Percentiles rank a stretch among this genome's conserved stretches.
These are phyloP conservation scores for Collybiopsis luxurians DNA, from an alignment of 768 basidiomycete genomes.

Conservation along the genomic window DNA sequence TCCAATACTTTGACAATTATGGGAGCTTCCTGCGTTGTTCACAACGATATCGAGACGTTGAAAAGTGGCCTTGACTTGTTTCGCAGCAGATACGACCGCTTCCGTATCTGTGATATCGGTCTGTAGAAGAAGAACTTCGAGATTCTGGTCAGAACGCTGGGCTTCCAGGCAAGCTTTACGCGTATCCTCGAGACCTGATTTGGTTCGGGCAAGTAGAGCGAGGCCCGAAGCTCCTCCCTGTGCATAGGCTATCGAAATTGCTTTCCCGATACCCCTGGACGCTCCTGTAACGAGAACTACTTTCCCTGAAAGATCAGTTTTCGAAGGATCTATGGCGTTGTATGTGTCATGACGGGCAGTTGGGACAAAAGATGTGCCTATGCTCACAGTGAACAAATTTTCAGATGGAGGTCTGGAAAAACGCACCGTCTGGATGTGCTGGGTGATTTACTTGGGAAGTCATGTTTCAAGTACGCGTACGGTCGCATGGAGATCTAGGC, in stretches of 20 bases:
- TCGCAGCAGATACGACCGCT: not conserved
- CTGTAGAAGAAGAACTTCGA: not conserved
- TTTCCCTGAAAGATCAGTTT: not conserved
- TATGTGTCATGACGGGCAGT: too few species aligned
- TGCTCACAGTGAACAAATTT: too few species aligned
- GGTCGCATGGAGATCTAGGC: too few species aligned
- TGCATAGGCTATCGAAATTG: not conserved
- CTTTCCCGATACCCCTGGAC: not conserved
- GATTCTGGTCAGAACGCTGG: not conserved
- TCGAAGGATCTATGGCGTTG: not conserved
- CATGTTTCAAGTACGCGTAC: too few species aligned
- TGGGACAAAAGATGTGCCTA: too few species aligned
- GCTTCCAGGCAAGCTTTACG: not conserved
- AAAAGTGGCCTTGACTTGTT: not conserved
- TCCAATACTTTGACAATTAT: not conserved
- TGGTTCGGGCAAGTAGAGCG: not conserved
- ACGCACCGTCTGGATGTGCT: too few species aligned
- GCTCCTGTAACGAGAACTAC: conserved; percentile 1
- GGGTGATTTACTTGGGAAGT: too few species aligned
- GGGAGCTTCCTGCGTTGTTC: not conserved
- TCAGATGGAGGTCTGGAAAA: too few species aligned
- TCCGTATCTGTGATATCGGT: not conserved
- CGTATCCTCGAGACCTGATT: not conserved
- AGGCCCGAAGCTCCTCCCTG: not conserved
- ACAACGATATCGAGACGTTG: not conserved